These are phyloP conservation scores for Eragrostis tef DNA, from an alignment of 202 grass and related monocot genomes.

Conservation along the genomic window DNA sequence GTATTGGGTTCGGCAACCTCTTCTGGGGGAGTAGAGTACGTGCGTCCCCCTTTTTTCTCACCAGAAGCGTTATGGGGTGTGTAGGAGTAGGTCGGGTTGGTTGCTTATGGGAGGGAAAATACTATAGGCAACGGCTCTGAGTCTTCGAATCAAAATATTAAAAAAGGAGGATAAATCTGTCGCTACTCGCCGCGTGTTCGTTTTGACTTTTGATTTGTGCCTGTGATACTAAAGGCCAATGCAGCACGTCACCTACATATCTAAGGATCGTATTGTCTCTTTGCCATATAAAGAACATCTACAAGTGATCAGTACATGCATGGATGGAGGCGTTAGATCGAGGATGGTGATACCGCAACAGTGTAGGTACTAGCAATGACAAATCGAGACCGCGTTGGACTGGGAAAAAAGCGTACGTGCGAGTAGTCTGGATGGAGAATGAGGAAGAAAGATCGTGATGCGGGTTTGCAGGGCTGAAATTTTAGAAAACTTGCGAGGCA, in stretches of 20 bases:
- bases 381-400: background rate
- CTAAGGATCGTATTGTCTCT: background rate
- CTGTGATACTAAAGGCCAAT: background rate
- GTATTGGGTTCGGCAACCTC: constrained; percentile 40
- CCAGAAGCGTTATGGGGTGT: constrained; percentile 62
- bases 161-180: background rate
- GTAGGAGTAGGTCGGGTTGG: constrained; percentile 78
- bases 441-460: constrained; percentile 54
- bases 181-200: background rate
- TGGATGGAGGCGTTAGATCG: background rate
- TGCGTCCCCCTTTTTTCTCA: constrained; percentile 66
- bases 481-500: background rate
- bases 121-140: constrained; percentile 34
- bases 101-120: constrained; percentile 63
- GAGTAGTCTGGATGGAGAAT: background rate
- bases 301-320: background rate
- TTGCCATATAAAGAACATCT: background rate
- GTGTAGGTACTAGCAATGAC: background rate
- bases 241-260: background rate
- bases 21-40: background rate
- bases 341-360: background rate
- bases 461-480: constrained; percentile 36
- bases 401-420: background rate
- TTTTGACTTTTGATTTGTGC: constrained; percentile 42
- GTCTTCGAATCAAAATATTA: background rate